These are phyloP conservation scores for Conticribra weissflogii DNA, from an alignment of 108 stramenopile species.

Conservation along the genomic window DNA sequence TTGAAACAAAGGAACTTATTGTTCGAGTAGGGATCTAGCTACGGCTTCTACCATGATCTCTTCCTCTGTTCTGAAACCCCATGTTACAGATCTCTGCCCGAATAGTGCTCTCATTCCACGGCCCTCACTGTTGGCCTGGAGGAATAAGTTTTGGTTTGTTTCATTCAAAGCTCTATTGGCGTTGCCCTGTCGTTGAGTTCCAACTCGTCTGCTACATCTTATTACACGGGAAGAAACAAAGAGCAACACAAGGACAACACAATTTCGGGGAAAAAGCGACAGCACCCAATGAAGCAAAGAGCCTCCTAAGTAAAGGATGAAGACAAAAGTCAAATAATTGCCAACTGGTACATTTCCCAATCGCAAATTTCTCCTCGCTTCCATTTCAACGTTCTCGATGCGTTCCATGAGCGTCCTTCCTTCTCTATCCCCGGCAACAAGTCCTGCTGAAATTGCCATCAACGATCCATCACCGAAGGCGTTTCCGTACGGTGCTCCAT, in stretches of 20 bases:
- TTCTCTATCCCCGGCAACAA: constrained; percentile 16
- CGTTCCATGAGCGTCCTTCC: constrained; percentile 36
- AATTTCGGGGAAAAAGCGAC: no score
- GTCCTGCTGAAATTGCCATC: constrained; percentile 17
- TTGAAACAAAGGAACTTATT: constrained; percentile 6
- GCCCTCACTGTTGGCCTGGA: neutral
- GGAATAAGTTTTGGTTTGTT: no score
- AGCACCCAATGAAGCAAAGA: neutral
- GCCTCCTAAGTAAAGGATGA: neutral
- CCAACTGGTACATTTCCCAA: neutral
- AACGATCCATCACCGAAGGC: constrained; percentile 38
- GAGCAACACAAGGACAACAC: no score
- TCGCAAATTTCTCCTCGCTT: constrained; percentile 15
- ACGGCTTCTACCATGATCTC: constrained; percentile 25
- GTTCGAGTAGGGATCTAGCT: constrained; percentile 24
- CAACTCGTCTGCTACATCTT: no score
- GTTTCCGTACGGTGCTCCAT: constrained; percentile 69
- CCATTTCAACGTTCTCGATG: constrained; percentile 26
- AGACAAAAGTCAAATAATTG: constrained; percentile 4
- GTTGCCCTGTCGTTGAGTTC: no score
- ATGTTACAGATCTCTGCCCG: neutral
- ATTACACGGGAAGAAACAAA: no score
- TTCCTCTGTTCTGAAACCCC: constrained; percentile 14
- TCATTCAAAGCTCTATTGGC: no score
- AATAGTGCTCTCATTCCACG: no score